Percentiles rank a stretch among this genome's conserved stretches.
These are phyloP conservation scores for Starmerella sp. DNA, from an alignment of 805 yeast genomes.

Conservation along the genomic window DNA sequence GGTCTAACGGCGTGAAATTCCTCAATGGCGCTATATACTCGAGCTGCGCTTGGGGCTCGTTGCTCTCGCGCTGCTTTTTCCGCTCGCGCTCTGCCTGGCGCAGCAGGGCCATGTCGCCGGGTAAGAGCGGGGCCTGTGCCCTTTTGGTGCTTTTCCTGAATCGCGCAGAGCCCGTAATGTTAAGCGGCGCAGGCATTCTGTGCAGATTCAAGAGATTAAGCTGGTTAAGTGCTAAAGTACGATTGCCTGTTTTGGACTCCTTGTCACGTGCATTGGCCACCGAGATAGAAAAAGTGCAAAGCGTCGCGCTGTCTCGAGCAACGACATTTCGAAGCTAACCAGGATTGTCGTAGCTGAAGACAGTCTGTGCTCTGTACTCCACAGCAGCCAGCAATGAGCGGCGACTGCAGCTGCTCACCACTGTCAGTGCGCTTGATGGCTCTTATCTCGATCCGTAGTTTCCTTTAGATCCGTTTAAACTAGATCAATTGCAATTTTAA, in stretches of 20 bases:
- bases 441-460: no score
- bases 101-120: conserved; percentile 21
- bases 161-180: conserved; percentile 1
- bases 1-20: conserved; percentile 17
- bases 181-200: conserved; percentile 3
- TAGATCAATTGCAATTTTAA: no score
- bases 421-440: no score
- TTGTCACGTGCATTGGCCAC: background rate
- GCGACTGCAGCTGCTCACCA: no score
- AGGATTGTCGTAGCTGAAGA: no score
- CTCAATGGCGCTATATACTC: conserved; percentile 14
- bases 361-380: no score
- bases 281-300: background rate
- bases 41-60: conserved; percentile 10
- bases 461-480: no score
- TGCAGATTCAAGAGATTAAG: no score
- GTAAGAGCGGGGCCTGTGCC: conserved; percentile 17
- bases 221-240: no score
- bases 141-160: background rate
- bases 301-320: no score
- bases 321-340: no score
- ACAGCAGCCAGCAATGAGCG: no score
- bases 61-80: conserved; percentile 18
- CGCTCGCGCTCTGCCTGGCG: conserved; percentile 23
- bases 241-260: background rate